Evolutionary conservation across 164 flowering plant species (phyloP), one percentile per base, ranked within the genome.

Genomic region (Annona squamosa): DNA sequence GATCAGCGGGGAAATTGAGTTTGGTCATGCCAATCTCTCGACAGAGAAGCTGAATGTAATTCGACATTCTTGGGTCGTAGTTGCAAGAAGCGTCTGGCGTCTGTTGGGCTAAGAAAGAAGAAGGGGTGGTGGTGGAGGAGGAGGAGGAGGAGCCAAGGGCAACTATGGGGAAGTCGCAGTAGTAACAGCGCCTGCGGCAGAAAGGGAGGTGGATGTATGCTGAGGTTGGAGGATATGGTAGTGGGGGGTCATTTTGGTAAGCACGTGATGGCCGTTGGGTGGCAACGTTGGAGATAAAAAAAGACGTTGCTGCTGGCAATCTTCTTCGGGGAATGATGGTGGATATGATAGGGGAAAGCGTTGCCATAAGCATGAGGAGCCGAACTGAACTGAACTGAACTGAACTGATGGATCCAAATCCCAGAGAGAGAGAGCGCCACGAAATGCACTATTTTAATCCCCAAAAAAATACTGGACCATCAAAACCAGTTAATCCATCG

Each of bases 161-260:
- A 9, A 94, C 86, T 37, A 94, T 87, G 1, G 97, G 91, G 87
- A 94, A 94, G 82, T 94, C 97, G 68, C 99, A 95, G 83, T 95
- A 95, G 83, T 91, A 91, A 85, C 98, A 95, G 76, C 98, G 94
- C 69, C 87, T 93, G 66, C 98, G 81, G 75, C 99, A 93, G 89
- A 93, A 93, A 2, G 98, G 98, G 59, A 95, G 98, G 87, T 95
- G 98, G 63, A 95, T 67, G 81, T 95, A 95, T 46, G 89, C 97
- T n/a, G 99, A 91, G 44, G 89, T 79, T 3, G 99, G 97, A n/a
- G 87, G 86, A 12, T 73, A 80, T 3, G 63, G 76, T 42, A 61
- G 18, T 9, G 46, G 77, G 73, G 77, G 3, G 82, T 82, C 92
- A 85, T 90, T 91, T 87, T 73, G 85, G 80, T 86, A 91, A 92